These are phyloP conservation scores for Tetrahymena thermophila DNA, from an alignment of 73 alveolate genomes.

Conservation along the genomic window DNA sequence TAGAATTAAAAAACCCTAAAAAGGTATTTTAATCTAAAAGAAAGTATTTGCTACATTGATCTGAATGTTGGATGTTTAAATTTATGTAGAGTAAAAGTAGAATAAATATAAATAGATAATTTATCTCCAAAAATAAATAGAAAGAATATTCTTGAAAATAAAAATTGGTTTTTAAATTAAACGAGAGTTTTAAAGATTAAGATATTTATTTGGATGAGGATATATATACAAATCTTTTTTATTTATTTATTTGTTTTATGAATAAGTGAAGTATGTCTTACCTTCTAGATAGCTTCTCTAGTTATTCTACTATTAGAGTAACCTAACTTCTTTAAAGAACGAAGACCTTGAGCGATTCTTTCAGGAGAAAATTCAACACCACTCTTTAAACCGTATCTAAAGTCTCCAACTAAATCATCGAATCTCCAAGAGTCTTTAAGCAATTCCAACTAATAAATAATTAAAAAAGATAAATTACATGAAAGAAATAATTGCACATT, in stretches of 20 bases:
- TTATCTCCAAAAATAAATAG: background rate
- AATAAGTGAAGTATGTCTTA: background rate
- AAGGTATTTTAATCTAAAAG: too few relatives aligned
- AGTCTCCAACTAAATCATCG: background rate
- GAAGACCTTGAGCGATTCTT: background rate
- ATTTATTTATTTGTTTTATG: background rate
- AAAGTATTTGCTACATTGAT: background rate
- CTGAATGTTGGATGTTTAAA: background rate
- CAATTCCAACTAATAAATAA: background rate
- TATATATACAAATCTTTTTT: background rate
- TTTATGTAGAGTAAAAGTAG: background rate
- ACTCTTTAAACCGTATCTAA: background rate
- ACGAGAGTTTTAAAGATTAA: background rate
- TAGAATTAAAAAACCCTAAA: background rate
- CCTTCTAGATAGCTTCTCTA: background rate
- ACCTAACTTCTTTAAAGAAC: background rate
- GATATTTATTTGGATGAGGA: background rate
- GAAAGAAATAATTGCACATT: background rate
- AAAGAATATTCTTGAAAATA: background rate
- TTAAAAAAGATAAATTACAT: too few relatives aligned
- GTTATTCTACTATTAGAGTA: background rate
- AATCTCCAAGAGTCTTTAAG: background rate
- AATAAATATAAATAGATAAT: background rate
- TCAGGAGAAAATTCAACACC: conserved; percentile 1
- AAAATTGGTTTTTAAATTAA: background rate